Base-by-base conservation (phyloP, 2,329 filamentous ascomycete genomes). In the Pseudogymnoascus sp. region DNA sequence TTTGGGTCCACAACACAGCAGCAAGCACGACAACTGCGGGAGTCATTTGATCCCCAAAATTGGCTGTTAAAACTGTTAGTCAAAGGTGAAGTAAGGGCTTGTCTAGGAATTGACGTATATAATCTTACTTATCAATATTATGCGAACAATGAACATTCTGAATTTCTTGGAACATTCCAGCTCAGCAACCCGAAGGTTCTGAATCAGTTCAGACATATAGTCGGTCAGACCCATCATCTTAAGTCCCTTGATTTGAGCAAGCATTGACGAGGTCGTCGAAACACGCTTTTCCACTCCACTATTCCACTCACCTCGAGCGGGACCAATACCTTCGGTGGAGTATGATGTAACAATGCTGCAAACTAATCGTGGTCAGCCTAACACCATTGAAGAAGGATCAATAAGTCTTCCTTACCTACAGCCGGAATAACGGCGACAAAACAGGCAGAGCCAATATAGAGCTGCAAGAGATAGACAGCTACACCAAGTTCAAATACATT, bases 191-290 rank as follows among this genome's bases (percentile, higher is more conserved):
- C 45, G 16, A 37, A 37, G 36, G 36, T 37, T 37, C 7, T 77
- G 76, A 0, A 79, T 61, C 7, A 69, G 68, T 1, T 66, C 36
- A 4, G 68, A 67, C 21, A 78, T 69, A 14, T 70, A 72, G 26
- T 73, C 70, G 0, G 71, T 71, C 2, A 79, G 66, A 0, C 78
- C 78, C 67, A 75, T 76, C 74, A 80, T 78, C 57, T 79, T 79
- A 63, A 80, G 69, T 2, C 74, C 73, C 63, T 79, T 79, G 66
- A 80, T 79, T 8, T 73, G 71, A 3, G 68, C 69, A 1, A 80
- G 71, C 71, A 77, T 76, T n/a, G 69, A 71, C 7, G 76, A 73
- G 0, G 77, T 77, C 23, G 74, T 70, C 0, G 73, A 72, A 26
- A 80, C 73, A 6, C 78, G 74, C 51, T 71, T 70, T 65, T 80